These are phyloP conservation scores for Tetrahymena thermophila DNA, from an alignment of 73 alveolate genomes.

Conservation along the genomic window DNA sequence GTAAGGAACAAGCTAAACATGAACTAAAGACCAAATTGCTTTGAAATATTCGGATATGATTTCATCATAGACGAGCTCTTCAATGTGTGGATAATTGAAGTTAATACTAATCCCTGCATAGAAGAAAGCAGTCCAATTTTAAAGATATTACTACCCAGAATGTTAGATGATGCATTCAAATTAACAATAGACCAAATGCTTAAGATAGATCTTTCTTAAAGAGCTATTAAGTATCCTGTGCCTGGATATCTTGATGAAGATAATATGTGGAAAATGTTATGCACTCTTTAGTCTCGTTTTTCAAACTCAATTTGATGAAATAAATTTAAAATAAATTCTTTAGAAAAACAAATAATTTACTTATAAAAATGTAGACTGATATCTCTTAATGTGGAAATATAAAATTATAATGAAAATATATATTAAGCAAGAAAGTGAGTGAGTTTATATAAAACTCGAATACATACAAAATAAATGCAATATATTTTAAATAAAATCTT, in stretches of 20 bases:
- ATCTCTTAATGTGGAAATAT: no score
- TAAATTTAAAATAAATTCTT: no score
- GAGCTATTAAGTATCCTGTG: not conserved
- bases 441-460: no score
- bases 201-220: not conserved
- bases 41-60: conserved; percentile 93
- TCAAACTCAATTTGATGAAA: not conserved
- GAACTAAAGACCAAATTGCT: conserved; percentile 63
- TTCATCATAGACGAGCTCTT: conserved; percentile 78
- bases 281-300: not conserved
- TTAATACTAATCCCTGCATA: conserved; percentile 81
- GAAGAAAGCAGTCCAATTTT: conserved; percentile 77
- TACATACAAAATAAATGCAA: no score
- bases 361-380: no score
- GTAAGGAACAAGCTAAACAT: conserved; percentile 69
- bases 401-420: no score
- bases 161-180: conserved; percentile 84
- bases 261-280: conserved; percentile 32
- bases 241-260: conserved; percentile 20
- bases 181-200: conserved; percentile 59
- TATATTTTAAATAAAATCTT: no score
- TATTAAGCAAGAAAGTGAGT: no score
- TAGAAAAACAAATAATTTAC: no score
- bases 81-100: conserved; percentile 80
- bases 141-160: conserved; percentile 66